Conservation (phyloP, 2,329 filamentous ascomycete species). For the Fusarium citri region DNA sequence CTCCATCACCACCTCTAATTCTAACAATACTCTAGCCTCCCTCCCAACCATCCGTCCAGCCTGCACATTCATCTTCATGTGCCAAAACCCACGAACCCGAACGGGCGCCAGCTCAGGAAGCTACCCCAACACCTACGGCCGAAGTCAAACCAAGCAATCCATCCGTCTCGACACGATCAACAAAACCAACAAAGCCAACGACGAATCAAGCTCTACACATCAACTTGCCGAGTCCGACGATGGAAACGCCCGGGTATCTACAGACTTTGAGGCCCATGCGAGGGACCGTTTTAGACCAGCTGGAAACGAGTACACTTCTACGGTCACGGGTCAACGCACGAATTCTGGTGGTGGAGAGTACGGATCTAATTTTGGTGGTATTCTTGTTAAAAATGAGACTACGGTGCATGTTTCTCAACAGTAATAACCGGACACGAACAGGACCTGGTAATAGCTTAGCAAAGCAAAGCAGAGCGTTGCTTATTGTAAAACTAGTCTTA, state of each 20-base stretch:
- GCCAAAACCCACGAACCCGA: constrained; percentile 20
- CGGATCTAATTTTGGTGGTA: constrained; percentile 22
- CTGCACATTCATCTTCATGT: constrained; percentile 38
- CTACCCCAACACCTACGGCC: constrained; percentile 35
- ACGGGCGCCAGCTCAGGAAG: constrained; percentile 37
- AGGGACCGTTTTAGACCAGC: constrained; percentile 25
- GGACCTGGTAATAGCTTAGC: not conserved
- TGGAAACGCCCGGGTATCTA: not conserved
- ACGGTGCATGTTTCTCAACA: constrained; percentile 22
- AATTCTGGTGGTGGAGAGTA: not conserved
- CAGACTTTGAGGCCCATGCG: constrained; percentile 43
- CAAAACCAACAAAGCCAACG: constrained; percentile 10
- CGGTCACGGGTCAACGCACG: constrained; percentile 22
- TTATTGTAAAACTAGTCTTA: not conserved
- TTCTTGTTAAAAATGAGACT: constrained; percentile 44
- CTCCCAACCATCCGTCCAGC: constrained; percentile 43
- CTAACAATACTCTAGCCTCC: constrained; percentile 19
- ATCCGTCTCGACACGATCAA: constrained; percentile 38
- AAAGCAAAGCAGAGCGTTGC: not conserved
- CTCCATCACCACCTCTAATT: rapidly evolving
- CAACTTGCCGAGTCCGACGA: constrained; percentile 36
- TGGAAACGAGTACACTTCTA: constrained; percentile 30
- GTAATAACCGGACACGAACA: not conserved
- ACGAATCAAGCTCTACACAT: constrained; percentile 38
- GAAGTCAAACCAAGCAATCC: constrained; percentile 41